Base-by-base conservation (phyloP, 805 yeast genomes). In the Ogataea nakhonphanomensis region DNA sequence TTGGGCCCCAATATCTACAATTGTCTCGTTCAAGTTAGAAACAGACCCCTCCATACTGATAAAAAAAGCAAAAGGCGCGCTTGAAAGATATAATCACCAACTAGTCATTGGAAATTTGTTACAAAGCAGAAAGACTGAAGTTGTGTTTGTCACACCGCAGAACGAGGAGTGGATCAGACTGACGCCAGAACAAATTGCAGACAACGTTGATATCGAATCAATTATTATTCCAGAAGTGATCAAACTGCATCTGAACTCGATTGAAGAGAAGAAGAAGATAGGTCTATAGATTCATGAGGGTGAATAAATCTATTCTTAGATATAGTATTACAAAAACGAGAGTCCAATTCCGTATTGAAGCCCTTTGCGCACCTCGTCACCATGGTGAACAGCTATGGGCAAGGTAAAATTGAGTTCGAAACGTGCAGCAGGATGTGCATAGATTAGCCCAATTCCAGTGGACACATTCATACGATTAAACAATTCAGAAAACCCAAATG, bases 1-100 rank as follows among this genome's bases (percentile, higher is more conserved):
- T 8, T 93, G 99, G 99, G 96, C 96, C 0, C 95, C 95, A 2
- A 77, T 81, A 9, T 95, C 97, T 1, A 85, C 89, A 95, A 87
- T 93, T 42, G 84, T 91, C 1, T 85, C 95, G 12, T 93, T 93
- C 67, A 93, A 93, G 62, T 73, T 93, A 37, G 99, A 93, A 58
- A 93, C 99, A 0, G 99, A 93, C 60, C 59, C 65, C 41, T 51
- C 67, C 7, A 76, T 93, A 17, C 67, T 93, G 48, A 71, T 89
- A 33, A 69, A 73, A 42, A 93, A 93, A 64, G 85, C 96, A 8
- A 68, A 69, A 36, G 79, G 74, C 43, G 97, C 99, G 0, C 71
- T 93, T 44, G 77, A 77, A 21, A 72, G 96, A 44, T 93, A 93
- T 62, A 84, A 79, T 46, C 99, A 93, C 63, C 97, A 91, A 62